These are phyloP conservation scores for Clarkia xantiana DNA, from an alignment of 345 rosid species.

Conservation along the genomic window DNA sequence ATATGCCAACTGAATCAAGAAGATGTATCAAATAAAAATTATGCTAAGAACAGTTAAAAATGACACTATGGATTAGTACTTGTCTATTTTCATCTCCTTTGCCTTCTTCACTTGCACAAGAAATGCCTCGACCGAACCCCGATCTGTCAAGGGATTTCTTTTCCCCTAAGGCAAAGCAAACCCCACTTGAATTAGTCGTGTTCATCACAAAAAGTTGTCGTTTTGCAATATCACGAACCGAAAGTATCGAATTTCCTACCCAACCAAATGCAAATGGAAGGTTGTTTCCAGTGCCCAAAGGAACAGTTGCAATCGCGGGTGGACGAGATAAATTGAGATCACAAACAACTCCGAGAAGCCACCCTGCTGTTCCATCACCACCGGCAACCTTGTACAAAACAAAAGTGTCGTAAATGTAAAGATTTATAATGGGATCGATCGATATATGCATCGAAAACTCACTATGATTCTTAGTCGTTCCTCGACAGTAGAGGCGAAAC, in stretches of 20 bases:
- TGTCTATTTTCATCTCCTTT: conserved; percentile 80
- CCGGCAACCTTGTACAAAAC: conserved; percentile 52
- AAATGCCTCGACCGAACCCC: conserved; percentile 35
- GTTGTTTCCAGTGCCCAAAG: conserved; percentile 89
- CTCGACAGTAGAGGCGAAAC: conserved; percentile 28
- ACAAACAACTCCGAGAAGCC: conserved; percentile 91
- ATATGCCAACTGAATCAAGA: too few relatives aligned
- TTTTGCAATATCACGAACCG: too few relatives aligned
- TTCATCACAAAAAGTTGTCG: too few relatives aligned
- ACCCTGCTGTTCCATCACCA: conserved; percentile 95
- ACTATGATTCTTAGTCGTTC: conserved; percentile 54
- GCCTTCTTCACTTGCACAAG: conserved; percentile 44
- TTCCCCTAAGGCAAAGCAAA: conserved; percentile 49
- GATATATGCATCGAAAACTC: conserved; percentile 13
- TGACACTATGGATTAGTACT: too few relatives aligned
- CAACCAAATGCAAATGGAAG: conserved; percentile 91
- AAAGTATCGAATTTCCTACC: conserved; percentile 26
- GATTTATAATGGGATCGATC: too few relatives aligned
- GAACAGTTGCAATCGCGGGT: conserved; percentile 85
- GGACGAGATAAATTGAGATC: conserved; percentile 73
- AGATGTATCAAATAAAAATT: conserved; percentile 1
- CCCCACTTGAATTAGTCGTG: not conserved
- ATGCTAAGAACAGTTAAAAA: too few relatives aligned
- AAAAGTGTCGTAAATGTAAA: not conserved
- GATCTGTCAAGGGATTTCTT: conserved; percentile 78